Base-by-base conservation (phyloP, 1,284 basidiomycete genomes). In the Cerioporus squamosus region DNA sequence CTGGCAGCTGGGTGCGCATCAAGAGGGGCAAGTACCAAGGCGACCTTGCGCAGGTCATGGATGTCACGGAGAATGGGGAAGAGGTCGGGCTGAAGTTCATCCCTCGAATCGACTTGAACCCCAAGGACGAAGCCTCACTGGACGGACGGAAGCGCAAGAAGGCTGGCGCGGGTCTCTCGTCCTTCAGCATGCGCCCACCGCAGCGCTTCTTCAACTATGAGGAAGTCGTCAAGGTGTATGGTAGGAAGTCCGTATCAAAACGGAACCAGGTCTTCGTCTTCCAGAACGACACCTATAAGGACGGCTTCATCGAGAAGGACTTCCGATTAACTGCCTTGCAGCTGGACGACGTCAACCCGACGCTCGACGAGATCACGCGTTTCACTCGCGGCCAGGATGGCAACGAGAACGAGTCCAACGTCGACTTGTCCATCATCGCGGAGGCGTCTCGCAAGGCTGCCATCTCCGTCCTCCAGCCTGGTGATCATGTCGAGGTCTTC, bases 281-380 rank as follows among this genome's bases (percentile, higher is more conserved):
- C 79, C 91, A 94, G 68, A 90, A 89, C 68, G 97, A 99, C 72
- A 95, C 94, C 8, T 99, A 92, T 80, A 88, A 87, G 66, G 91
- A 98, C 59, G 97, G 97, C 4, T 98, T 97, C 77, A 88, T 97
- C 68, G 93, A 98, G 78, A 98, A 98, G 77, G 97, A 99, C 72
- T 90, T 98, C 81, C 91, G 93, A 68, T 77, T 97, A 49, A 86
- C 82, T 43, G 87, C 86, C 0, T 78, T 99, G 45, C 85, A 89
- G 58, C 78, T 91, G 46, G 97, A 98, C 66, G 91, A 96, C 68
- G 91, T 99, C 44, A 93, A 96, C 67, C 97, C 97, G 0, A 96
- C 95, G 0, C 81, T 99, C 58, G 97, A 98, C 70, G 97, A 99
- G 75, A 95, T 99, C 72, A 93, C 95, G 1, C 87, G 88, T 61